Evolutionary conservation across 129 eudicot genomes (phyloP), one percentile per base, ranked within the genome.

Genomic region (Ambrosia artemisiifolia): DNA sequence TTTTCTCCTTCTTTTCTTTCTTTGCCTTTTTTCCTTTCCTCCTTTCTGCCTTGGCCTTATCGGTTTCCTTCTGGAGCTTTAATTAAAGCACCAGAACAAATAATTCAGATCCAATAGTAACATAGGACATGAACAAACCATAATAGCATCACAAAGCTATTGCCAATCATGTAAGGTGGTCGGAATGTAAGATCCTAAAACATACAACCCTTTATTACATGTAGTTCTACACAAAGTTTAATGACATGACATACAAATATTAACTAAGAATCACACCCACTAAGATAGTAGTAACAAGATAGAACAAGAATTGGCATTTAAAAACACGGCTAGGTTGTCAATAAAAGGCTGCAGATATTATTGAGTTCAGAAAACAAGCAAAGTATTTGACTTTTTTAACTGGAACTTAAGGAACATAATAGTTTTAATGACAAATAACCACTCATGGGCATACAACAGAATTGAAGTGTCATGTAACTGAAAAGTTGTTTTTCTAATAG

Each of bases 11-110:
- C 57, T 67, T 80, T 11, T 75, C 81, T 49, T 47, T 63, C 53
- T 77, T 77, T 72, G 69, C 76, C 24, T 46, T 75, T 63, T 80
- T 80, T 24, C 69, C 75, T 46, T 73, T 78, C 74, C 63, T 78
- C 65, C 77, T 79, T 34, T 75, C 78, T 13, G 82, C 54, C 19
- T 63, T 74, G 43, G 78, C 65, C 67, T 76, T 82, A 43, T 42
- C 78, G 17, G 24, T 73, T 54, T 71, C 82, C 72, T 82, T 84
- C 81, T 82, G 87, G 87, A 75, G 88, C 91, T 86, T 74, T 78
- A 86, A 70, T 80, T 75, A 75, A 75, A 83, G 88, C 87, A 80
- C 81, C 91, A 68, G 79, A 54, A 32, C 17, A 74, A 71, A 34
- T 63, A 68, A 69, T 84, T 84, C 70, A 84, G 88, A 76, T 64